These are phyloP conservation scores for Clarireedia homoeocarpa DNA, from an alignment of 2,329 filamentous ascomycete species.

Conservation along the genomic window DNA sequence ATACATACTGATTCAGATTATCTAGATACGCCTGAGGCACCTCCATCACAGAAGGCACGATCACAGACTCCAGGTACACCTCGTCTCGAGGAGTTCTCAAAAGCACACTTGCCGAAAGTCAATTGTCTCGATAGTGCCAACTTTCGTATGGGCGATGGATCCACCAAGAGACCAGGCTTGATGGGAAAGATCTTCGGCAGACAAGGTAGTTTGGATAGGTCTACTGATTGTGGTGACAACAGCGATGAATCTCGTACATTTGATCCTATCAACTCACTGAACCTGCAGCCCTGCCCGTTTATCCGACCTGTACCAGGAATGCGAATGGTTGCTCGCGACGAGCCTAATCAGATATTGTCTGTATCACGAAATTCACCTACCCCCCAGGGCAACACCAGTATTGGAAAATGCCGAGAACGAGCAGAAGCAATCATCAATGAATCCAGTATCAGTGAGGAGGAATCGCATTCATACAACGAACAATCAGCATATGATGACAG, in stretches of 20 bases:
- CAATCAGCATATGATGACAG: not conserved
- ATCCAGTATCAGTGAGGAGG: not conserved
- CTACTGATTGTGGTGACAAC: not conserved
- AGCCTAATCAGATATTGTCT: not conserved
- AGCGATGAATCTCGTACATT: constrained; percentile 7
- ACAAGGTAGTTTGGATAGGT: not conserved
- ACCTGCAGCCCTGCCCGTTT: not conserved
- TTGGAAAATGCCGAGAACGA: not conserved
- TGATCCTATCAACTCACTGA: not conserved
- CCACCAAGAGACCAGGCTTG: not conserved
- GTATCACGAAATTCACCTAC: not conserved
- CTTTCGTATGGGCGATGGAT: not conserved
- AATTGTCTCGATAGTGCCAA: not conserved
- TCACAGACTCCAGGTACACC: not conserved
- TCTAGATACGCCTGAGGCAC: not conserved
- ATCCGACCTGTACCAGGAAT: constrained; percentile 2
- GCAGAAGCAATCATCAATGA: not conserved
- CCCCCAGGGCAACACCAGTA: not conserved
- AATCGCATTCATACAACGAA: not conserved
- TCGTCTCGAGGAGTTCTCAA: not conserved
- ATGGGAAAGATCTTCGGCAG: not conserved
- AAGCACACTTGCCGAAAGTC: not conserved
- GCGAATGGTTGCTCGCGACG: not conserved
- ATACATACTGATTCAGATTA: not conserved
- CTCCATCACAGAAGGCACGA: not conserved